Conservation (phyloP, 1,139 yeast species). For the Candida neerlandica region DNA sequence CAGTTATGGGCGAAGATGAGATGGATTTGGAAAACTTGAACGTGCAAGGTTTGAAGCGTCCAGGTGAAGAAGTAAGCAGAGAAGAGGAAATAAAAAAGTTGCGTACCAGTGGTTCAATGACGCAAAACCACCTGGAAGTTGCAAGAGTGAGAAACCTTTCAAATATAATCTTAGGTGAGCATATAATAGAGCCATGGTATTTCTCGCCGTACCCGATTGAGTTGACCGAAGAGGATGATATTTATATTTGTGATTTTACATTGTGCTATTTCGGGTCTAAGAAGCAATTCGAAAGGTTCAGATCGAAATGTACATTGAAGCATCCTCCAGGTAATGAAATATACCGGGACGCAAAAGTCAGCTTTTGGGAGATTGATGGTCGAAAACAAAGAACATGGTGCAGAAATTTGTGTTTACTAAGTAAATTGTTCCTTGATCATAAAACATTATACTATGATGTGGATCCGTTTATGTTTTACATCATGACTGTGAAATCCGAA, state of each 20-base stretch:
- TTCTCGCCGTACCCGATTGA: slow-evolving; percentile 97
- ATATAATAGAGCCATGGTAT: slow-evolving; percentile 97
- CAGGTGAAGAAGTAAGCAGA: slow-evolving; percentile 72
- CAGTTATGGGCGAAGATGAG: slow-evolving; percentile 54
- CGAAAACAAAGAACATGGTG: slow-evolving; percentile 96
- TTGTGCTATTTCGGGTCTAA: slow-evolving; percentile 84
- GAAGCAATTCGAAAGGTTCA: slow-evolving; percentile 89
- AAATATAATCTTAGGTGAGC: slow-evolving; percentile 81
- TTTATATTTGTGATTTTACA: slow-evolving; percentile 91
- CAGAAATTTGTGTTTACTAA: slow-evolving; percentile 83
- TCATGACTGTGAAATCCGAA: slow-evolving; percentile 89
- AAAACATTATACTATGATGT: slow-evolving; percentile 95
- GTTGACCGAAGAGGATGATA: slow-evolving; percentile 84
- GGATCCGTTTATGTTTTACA: slow-evolving; percentile 92
- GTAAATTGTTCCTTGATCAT: slow-evolving; percentile 90
- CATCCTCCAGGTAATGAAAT: slow-evolving; percentile 99
- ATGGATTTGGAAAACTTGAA: slow-evolving; percentile 86
- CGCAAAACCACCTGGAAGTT: slow-evolving; percentile 85
- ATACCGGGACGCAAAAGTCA: slow-evolving; percentile 77
- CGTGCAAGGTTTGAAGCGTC: slow-evolving; percentile 73
- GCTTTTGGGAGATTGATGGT: slow-evolving; percentile 95
- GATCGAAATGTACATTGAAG: slow-evolving; percentile 79
- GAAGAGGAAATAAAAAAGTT: slow-evolving; percentile 93
- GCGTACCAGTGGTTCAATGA: slow-evolving; percentile 95
- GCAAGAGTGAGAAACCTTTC: slow-evolving; percentile 86